Base-by-base conservation (phyloP, 345 rosid species). In the Heritiera littoralis region DNA sequence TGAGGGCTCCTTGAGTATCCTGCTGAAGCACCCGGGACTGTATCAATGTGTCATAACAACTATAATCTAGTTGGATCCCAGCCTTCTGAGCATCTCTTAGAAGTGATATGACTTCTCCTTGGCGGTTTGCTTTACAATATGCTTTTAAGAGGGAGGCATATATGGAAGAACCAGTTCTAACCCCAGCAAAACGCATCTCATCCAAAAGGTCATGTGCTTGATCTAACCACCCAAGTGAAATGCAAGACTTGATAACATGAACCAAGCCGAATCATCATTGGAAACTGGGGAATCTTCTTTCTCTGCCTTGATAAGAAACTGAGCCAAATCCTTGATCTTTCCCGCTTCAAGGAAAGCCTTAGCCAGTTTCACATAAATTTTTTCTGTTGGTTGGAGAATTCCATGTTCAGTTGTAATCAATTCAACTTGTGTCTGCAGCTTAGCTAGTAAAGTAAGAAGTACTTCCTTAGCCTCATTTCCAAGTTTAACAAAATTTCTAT, bases 201-300 rank as follows among this genome's bases (percentile, higher is more conserved):
- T 96, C 97, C 41, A 96, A 92, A 80, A 96, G 89, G 84, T 96
- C 99, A 79, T 96, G 94, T 5, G 97, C 97, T 83, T 90, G 88
- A 82, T 94, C 97, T 79, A 96, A 86, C 99, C 94, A 92, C 60
- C 89, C 97, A 41, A 92, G 84, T 74, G 97, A 87, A 80, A 96
- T 92, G 86, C 98, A 96, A 0, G 92, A 84, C 77, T 93, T 89
- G 75, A 90, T 88, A 68, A 94, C 94, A 52, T 90, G 88, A 80
- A 86, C 87, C 81, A 94, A 32, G 82, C 84, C 0, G 94, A 92
- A 72, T 89, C 89, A 85, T 94, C 98, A 80, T 81, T 86, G 55
- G 95, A 94, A 81, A 86, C 85, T 28, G 88, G 88, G 66, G 85
- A 88, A 64, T 92, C 90, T 85, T 89, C 94, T 83, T 81, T 90